phyloP scores from a whole-genome alignment of 768 basidiomycete genomes.

The Hysterangium stoloniferum region DNA sequence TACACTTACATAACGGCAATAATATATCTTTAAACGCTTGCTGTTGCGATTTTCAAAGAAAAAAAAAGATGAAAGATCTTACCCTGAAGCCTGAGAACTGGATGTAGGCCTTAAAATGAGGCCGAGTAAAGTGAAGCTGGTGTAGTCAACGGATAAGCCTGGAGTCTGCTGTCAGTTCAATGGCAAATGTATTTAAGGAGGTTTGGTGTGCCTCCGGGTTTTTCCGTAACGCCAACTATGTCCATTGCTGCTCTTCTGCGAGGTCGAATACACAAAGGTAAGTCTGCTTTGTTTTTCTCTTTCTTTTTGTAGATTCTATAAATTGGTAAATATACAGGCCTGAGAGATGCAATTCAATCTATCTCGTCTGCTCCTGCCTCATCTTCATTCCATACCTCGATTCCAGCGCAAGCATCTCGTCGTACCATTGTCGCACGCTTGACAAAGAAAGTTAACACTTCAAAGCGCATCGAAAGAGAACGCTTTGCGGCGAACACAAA shows the following conservation, averaged over 20 bases:
- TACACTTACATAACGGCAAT: too few species aligned
- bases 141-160: too few species aligned
- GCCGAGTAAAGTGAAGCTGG: too few species aligned
- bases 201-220: too few species aligned
- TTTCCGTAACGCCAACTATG: not conserved
- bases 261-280: slow-evolving; percentile 3
- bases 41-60: too few species aligned
- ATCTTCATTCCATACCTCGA: slow-evolving; percentile 5
- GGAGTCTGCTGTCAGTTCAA: too few species aligned
- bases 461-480: slow-evolving; percentile 36
- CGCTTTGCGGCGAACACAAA: slow-evolving; percentile 31
- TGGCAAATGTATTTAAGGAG: too few species aligned
- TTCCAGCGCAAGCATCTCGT: slow-evolving; percentile 14
- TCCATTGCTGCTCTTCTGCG: not conserved
- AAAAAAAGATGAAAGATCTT: too few species aligned
- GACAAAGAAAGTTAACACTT: slow-evolving; percentile 26
- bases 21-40: too few species aligned
- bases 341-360: not conserved
- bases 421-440: slow-evolving; percentile 22
- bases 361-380: not conserved
- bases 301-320: not conserved
- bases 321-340: not conserved
- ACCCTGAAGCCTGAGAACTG: too few species aligned
- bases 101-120: too few species aligned
- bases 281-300: not conserved